phyloP scores from a whole-genome alignment of 148 eudicot genomes.

The Silene conica region DNA sequence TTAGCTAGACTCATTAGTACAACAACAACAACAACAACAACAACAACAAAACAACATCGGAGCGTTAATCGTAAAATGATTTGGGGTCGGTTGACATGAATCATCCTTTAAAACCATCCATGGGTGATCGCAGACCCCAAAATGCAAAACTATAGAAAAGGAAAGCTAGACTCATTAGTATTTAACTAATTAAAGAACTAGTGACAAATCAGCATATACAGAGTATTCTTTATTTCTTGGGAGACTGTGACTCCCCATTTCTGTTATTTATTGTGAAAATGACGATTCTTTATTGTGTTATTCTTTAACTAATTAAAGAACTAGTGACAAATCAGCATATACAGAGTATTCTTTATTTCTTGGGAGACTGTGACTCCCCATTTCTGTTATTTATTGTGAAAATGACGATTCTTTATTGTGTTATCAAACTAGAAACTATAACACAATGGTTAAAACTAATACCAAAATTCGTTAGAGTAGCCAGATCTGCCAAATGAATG shows the following conservation, averaged over 20 bases:
- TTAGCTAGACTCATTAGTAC: too few relatives aligned
- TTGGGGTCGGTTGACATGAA: too few relatives aligned
- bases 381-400: background rate
- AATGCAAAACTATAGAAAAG: too few relatives aligned
- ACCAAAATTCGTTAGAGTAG: background rate
- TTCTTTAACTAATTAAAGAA: too few relatives aligned
- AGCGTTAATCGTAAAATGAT: too few relatives aligned
- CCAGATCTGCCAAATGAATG: background rate
- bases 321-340: constrained; percentile 4
- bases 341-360: background rate
- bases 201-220: background rate
- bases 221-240: background rate
- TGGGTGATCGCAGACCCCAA: too few relatives aligned
- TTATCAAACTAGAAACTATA: background rate
- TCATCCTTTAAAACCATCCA: too few relatives aligned
- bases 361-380: background rate
- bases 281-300: background rate
- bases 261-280: background rate
- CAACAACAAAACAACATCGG: too few relatives aligned
- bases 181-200: background rate
- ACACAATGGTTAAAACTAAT: background rate
- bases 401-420: background rate
- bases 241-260: background rate
- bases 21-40: too few relatives aligned
- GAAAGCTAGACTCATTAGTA: too few relatives aligned